Conservation (phyloP, 768 basidiomycete genomes). For the Mycena venus region DNA sequence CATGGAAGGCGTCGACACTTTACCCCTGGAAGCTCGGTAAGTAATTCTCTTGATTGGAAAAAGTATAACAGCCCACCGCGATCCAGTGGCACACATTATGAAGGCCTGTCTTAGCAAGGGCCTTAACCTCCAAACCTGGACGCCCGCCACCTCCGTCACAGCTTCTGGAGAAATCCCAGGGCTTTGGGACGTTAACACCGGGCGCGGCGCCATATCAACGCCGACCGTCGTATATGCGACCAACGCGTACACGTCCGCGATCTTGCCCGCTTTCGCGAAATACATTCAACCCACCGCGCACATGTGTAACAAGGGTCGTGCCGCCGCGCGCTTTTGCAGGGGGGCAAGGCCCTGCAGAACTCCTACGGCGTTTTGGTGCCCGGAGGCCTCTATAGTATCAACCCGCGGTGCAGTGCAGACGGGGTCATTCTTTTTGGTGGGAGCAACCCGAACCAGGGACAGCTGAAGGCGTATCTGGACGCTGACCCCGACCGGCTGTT, state of each 20-base stretch:
- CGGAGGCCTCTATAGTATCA: constrained; percentile 29
- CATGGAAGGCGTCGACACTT: constrained; percentile 38
- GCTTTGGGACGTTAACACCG: constrained; percentile 56
- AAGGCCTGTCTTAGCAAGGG: constrained; percentile 32
- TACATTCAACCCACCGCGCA: constrained; percentile 40
- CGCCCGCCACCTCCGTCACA: constrained; percentile 54
- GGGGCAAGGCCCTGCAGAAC: constrained; percentile 30
- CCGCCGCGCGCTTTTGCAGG: constrained; percentile 34
- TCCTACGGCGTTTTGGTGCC: constrained; percentile 33
- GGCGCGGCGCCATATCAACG: constrained; percentile 55
- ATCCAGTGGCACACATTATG: constrained; percentile 24
- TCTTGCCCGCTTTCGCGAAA: constrained; percentile 57
- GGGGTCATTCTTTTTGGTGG: constrained; percentile 36
- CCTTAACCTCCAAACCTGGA: constrained; percentile 59
- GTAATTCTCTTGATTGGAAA: too few species aligned
- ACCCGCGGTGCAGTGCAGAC: constrained; percentile 31
- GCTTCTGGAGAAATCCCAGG: constrained; percentile 37
- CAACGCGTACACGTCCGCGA: constrained; percentile 63
- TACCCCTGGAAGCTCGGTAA: constrained; percentile 35
- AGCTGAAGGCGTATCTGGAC: constrained; percentile 30
- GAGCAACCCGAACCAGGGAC: constrained; percentile 25
- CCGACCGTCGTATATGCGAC: constrained; percentile 66
- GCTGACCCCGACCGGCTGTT: constrained; percentile 24
- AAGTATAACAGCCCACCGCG: neutral
- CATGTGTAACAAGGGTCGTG: constrained; percentile 37